Evolutionary conservation across 495 filamentous ascomycete genomes (phyloP), one percentile per base, ranked within the genome.

Genomic region (Sphaerosporella brunnea): DNA sequence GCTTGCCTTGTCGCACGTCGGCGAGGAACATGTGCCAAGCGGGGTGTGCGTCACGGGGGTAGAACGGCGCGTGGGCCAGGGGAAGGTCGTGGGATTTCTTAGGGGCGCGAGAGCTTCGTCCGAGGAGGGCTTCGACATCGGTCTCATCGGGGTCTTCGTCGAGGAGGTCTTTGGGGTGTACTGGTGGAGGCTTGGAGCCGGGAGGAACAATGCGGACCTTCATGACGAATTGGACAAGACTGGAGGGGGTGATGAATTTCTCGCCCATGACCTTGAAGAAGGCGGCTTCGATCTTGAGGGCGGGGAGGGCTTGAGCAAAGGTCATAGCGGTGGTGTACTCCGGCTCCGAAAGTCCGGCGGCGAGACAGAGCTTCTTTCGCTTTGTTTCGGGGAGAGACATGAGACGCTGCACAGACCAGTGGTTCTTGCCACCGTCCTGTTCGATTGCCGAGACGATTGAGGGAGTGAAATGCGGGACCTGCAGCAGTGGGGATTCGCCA

Each of bases 181-280:
- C 69, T 32, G 73, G 66, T 0, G 92, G 85, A 4, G 92, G 65
- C 42, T 80, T 69, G 56, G 70, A 75, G 39, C 90, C 90, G 4
- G 90, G 90, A 0, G 90, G 88, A 16, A 95, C 74, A 50, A 97
- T 79, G 48, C 90, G 82, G n/a, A 77, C 84, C 67, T 97, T 97
- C 52, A 97, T 71, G 37, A 97, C 83, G 45, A 97, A 79, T 43
- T 87, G 84, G 37, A 96, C 85, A 37, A 97, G 72, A 53, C 83
- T 90, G 54, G 80, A 80, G n/a, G 90, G 87, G 11, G 84, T 92
- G 60, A 96, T 80, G 62, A 77, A 82, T 49, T 78, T 82, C 66
- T 97, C 90, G 49, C 90, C 90, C 53, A 82, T 79, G 42, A 97
- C 90, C 69, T 97, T 97, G 75, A 97, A 97, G 67, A 92, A 97